Percentiles rank a stretch among this genome's conserved stretches.
Conservation (phyloP, 805 yeast genomes). For the Suhomyces sp. region DNA sequence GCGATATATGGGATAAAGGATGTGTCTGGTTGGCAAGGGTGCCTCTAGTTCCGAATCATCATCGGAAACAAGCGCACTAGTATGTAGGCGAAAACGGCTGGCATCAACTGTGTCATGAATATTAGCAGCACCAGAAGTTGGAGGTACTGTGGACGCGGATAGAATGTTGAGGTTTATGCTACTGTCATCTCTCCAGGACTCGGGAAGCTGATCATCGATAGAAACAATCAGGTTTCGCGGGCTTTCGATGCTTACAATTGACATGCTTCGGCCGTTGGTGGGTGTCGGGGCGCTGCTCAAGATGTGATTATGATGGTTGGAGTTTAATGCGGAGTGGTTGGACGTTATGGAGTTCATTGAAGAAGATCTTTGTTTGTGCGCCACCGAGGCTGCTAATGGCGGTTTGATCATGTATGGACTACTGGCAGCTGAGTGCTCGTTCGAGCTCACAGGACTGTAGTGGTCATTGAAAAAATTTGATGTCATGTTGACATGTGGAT, state of each 20-base stretch:
- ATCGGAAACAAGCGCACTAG: constrained; percentile 23
- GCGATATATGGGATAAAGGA: constrained; percentile 14
- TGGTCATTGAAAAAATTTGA: constrained; percentile 13
- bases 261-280: constrained; percentile 31
- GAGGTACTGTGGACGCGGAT: constrained; percentile 7
- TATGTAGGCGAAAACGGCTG: constrained; percentile 1
- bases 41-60: constrained; percentile 36
- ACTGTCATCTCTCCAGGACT: constrained; percentile 35
- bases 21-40: constrained; percentile 11
- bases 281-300: constrained; percentile 11
- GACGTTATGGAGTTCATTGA: constrained; percentile 22
- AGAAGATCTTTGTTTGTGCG: constrained; percentile 29
- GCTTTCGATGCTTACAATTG: constrained; percentile 36
- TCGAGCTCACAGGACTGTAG: constrained; percentile 9
- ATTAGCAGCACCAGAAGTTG: not conserved
- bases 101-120: not conserved
- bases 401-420: constrained; percentile 15
- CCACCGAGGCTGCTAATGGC: constrained; percentile 8
- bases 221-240: constrained; percentile 42
- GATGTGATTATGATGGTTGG: not conserved
- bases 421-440: constrained; percentile 10
- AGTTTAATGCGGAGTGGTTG: constrained; percentile 4
- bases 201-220: constrained; percentile 30
- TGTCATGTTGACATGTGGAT: constrained; percentile 2
- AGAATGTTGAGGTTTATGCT: constrained; percentile 17